Percentiles rank a stretch among this genome's conserved stretches.
Evolutionary conservation across 2,329 filamentous ascomycete genomes (phyloP).

Genomic region (Fusarium subglutinans): DNA sequence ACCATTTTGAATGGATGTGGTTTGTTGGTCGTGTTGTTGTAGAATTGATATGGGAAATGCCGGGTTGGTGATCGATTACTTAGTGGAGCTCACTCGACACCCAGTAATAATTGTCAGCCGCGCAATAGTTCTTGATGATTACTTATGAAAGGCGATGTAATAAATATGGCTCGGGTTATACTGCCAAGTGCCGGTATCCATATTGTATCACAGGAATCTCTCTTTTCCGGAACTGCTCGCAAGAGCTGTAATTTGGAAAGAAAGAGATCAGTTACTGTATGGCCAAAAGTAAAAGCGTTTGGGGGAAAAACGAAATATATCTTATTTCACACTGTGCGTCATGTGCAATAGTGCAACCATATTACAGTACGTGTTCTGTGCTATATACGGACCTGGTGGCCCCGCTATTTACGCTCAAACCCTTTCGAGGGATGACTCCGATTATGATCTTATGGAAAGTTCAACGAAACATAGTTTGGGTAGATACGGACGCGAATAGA

Average conservation of each 20-base stretch:
- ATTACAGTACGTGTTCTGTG: not conserved
- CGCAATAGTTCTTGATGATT: not conserved
- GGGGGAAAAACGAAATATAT: not conserved
- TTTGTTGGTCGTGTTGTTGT: constrained; percentile 6
- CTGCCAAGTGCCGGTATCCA: not conserved
- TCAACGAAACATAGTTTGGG: not conserved
- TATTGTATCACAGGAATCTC: not conserved
- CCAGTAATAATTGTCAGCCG: not conserved
- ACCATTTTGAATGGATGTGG: constrained; percentile 50
- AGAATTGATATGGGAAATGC: constrained; percentile 16
- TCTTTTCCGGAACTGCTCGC: not conserved
- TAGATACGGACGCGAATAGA: not conserved
- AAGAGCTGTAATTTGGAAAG: not conserved
- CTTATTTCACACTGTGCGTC: not conserved
- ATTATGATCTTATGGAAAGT: not conserved
- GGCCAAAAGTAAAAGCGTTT: not conserved
- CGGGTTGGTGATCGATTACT: constrained; percentile 4
- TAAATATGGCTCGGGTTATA: not conserved
- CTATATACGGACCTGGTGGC: not conserved
- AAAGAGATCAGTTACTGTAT: not conserved
- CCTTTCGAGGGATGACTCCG: not conserved
- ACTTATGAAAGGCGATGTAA: not conserved
- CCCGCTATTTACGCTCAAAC: not conserved
- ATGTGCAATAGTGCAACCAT: not conserved
- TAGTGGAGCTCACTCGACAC: constrained; percentile 30